phyloP scores from a whole-genome alignment of 2,329 filamentous ascomycete genomes.

The Ceratocystis diversiconidia region DNA sequence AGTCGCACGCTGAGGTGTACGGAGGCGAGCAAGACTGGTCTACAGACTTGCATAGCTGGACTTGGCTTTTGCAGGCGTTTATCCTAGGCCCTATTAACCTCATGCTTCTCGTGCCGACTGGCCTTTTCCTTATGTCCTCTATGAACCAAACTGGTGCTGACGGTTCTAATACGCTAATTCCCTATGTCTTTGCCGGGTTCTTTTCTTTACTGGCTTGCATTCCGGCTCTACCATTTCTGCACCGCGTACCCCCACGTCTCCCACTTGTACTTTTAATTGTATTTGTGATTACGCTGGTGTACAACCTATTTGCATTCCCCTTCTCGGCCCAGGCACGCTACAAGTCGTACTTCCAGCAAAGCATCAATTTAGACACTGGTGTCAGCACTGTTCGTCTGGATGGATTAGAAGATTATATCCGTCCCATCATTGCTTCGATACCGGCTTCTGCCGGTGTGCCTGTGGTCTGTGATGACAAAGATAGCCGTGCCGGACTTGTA shows the following conservation, averaged over 20 bases:
- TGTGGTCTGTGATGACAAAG: constrained; percentile 37
- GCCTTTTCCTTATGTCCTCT: constrained; percentile 55
- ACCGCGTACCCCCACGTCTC: constrained; percentile 71
- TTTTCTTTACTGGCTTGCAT: constrained; percentile 59
- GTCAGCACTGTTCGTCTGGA: constrained; percentile 53
- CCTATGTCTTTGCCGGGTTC: constrained; percentile 55
- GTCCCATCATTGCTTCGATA: constrained; percentile 50
- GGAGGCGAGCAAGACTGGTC: constrained; percentile 78
- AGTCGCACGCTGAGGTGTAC: constrained; percentile 33
- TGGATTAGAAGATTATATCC: constrained; percentile 54
- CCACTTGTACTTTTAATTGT: constrained; percentile 62
- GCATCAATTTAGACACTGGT: constrained; percentile 61
- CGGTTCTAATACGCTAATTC: constrained; percentile 55
- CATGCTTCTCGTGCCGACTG: constrained; percentile 63
- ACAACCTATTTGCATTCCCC: constrained; percentile 77
- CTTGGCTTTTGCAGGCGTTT: constrained; percentile 78
- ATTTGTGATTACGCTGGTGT: constrained; percentile 62
- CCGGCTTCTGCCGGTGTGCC: constrained; percentile 54
- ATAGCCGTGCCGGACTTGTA: constrained; percentile 36
- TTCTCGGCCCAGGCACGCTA: constrained; percentile 68
- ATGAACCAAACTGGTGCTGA: constrained; percentile 73
- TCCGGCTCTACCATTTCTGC: constrained; percentile 70
- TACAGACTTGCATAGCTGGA: constrained; percentile 60
- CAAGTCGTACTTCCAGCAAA: constrained; percentile 79
- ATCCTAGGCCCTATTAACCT: constrained; percentile 64